Base-by-base conservation (phyloP, 495 filamentous ascomycete genomes). In the Oleoguttula mirabilis region DNA sequence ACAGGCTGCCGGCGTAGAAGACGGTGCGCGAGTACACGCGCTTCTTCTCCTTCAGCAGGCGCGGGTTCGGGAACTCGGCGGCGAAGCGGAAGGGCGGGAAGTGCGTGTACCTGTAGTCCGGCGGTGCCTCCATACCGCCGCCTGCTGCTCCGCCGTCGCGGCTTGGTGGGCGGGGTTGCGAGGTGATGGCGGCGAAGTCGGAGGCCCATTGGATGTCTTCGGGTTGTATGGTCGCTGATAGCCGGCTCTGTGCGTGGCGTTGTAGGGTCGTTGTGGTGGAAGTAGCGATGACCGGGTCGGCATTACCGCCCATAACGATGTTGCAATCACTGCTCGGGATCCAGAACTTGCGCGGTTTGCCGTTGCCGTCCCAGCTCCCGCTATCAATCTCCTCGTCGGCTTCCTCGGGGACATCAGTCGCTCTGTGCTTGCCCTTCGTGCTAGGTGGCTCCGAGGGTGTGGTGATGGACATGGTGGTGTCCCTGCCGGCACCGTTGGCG, bases 71-170 rank as follows among this genome's bases (percentile, higher is more conserved):
- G 43, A 77, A 76, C 46, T 76, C 73, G 15, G 69, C 74, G 14
- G 70, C 63, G 43, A 77, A 77, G 2, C 73, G 62, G 57, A 77
- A 77, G 7, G 73, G 73, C 21, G 73, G 73, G 47, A 65, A 76
- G 35, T 72, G 60, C 11, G 68, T 70, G 50, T 69, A 77, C 5
- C 65, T 56, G 6, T 69, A 55, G 28, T 35, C 59, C 48, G 45
- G 60, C 43, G 51, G 55, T 46, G 4, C 54, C 57, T 31, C 60
- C 34, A 42, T 21, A 11, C 21, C 24, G 15, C 10, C 37, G 11
- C 2, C 21, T n/a, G 43, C 21, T 1, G 17, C 35, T 10, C 31
- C 41, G n/a, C n/a, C n/a, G 17, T 19, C 42, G 12, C 27, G 15
- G 5, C 43, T 40, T 6, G 24, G 36, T 3, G 60, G 57, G 21